phyloP scores from a whole-genome alignment of 148 eudicot species.

The Fagopyrum esculentum region DNA sequence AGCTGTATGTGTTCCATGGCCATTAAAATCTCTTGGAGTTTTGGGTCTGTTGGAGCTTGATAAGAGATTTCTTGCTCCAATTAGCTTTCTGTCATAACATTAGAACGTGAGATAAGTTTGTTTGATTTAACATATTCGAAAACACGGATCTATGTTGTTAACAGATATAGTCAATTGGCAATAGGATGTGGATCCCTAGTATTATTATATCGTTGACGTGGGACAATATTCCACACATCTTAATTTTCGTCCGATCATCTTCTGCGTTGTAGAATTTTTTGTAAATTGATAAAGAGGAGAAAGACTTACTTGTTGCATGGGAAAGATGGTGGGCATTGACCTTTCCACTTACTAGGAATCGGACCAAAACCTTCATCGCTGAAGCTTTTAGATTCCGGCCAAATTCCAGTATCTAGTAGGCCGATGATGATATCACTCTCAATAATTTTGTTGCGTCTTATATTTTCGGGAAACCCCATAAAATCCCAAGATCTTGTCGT shows the following conservation, averaged over 20 bases:
- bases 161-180: too few species aligned
- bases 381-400: slow-evolving; percentile 55
- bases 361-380: slow-evolving; percentile 39
- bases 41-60: background rate
- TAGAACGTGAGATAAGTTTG: background rate
- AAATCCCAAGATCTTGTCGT: slow-evolving; percentile 76
- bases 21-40: slow-evolving; percentile 28
- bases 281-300: background rate
- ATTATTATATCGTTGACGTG: too few species aligned
- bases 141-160: too few species aligned
- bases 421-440: slow-evolving; percentile 42
- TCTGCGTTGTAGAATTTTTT: background rate
- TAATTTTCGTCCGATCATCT: too few species aligned
- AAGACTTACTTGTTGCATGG: slow-evolving; percentile 50
- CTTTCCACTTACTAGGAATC: slow-evolving; percentile 53
- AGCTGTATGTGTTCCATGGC: slow-evolving; percentile 61
- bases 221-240: too few species aligned
- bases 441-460: background rate
- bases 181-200: too few species aligned
- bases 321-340: slow-evolving; percentile 36
- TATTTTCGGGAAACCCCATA: slow-evolving; percentile 29
- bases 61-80: slow-evolving; percentile 38
- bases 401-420: slow-evolving; percentile 43
- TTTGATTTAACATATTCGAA: too few species aligned
- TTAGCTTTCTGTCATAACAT: slow-evolving; percentile 33